These are phyloP conservation scores for Aspergillus incahuasiensis DNA, from an alignment of 495 filamentous ascomycete species.

Conservation along the genomic window DNA sequence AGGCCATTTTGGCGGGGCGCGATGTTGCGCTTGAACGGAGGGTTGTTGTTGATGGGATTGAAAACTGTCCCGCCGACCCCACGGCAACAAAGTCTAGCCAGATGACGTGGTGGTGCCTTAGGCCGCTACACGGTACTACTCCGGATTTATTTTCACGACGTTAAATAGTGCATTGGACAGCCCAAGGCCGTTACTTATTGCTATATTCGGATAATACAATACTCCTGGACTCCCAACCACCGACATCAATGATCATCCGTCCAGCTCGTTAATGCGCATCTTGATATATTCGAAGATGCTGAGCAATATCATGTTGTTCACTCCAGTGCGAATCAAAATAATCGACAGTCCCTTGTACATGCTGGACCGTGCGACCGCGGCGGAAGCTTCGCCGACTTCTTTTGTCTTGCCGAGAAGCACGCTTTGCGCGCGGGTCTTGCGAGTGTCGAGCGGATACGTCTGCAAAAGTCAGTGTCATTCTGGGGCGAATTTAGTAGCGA, in stretches of 20 bases:
- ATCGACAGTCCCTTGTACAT: constrained; percentile 49
- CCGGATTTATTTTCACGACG: not conserved
- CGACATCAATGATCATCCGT: constrained; percentile 11
- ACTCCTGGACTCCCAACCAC: not conserved
- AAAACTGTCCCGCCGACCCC: constrained; percentile 22
- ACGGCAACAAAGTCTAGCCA: constrained; percentile 22
- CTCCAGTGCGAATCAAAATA: constrained; percentile 41
- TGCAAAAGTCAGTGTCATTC: constrained; percentile 19
- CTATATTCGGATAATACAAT: constrained; percentile 5
- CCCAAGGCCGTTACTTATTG: not conserved
- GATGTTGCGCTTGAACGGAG: constrained; percentile 9
- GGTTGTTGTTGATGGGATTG: constrained; percentile 33
- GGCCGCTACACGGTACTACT: not conserved
- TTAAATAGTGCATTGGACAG: not conserved
- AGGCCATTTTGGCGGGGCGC: constrained; percentile 34
- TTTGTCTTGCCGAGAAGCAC: constrained; percentile 41
- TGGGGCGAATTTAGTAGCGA: not conserved
- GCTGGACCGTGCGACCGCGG: constrained; percentile 43
- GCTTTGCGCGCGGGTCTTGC: constrained; percentile 47
- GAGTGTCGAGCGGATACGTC: constrained; percentile 48
- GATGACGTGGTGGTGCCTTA: constrained; percentile 32
- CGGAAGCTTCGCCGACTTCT: constrained; percentile 42
- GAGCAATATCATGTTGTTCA: constrained; percentile 49
- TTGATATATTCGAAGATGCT: constrained; percentile 46
- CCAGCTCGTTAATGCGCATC: constrained; percentile 35